Conservation (phyloP, 1,284 basidiomycete species). For the Butyriboletus appendiculatus region DNA sequence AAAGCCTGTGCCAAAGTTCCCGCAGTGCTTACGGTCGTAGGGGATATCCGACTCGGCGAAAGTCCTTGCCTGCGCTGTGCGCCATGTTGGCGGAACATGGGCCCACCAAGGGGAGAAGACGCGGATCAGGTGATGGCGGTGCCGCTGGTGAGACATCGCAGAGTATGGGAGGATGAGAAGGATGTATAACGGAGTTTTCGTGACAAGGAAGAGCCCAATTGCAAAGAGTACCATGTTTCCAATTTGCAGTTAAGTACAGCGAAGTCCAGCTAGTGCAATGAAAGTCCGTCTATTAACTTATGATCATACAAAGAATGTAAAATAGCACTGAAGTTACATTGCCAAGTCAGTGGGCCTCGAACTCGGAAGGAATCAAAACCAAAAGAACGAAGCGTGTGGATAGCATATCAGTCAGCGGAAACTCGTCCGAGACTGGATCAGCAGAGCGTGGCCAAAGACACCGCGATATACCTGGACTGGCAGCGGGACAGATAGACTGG, state of each 20-base stretch:
- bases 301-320: constrained; percentile 24
- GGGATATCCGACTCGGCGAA: constrained; percentile 72
- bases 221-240: not conserved
- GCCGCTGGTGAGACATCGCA: constrained; percentile 49
- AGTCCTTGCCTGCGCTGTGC: constrained; percentile 72
- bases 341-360: constrained; percentile 12
- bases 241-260: constrained; percentile 1
- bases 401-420: constrained; percentile 1
- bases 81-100: constrained; percentile 73
- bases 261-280: not conserved
- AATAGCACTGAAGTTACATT: constrained; percentile 18
- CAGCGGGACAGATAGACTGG: constrained; percentile 2
- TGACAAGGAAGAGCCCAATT: no score
- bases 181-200: not conserved
- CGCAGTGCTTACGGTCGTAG: constrained; percentile 62
- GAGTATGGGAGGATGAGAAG: constrained; percentile 16
- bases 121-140: constrained; percentile 48
- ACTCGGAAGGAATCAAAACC: constrained; percentile 4
- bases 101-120: constrained; percentile 42
- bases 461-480: not conserved
- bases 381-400: constrained; percentile 10
- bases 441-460: constrained; percentile 1
- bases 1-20: constrained; percentile 69
- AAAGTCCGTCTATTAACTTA: constrained; percentile 35
- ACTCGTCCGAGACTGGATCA: not conserved